Conservation (phyloP, 1,139 yeast genomes). For the Barnettozyma hawaiiensis region DNA sequence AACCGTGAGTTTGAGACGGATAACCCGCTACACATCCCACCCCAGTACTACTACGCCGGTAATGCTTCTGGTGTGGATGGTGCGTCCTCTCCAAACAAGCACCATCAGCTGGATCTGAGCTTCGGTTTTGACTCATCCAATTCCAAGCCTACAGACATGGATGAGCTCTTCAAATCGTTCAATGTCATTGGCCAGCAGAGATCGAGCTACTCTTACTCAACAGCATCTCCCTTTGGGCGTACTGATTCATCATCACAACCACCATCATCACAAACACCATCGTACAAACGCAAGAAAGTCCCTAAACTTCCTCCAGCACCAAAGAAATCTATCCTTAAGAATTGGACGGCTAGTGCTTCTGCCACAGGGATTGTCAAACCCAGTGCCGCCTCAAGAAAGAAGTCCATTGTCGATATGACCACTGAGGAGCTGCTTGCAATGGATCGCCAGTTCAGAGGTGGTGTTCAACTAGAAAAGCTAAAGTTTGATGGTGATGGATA, state of each 20-base stretch:
- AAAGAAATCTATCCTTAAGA: slow-evolving; percentile 27
- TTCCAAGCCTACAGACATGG: slow-evolving; percentile 12
- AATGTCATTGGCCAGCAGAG: slow-evolving; percentile 7
- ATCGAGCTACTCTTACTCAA: neutral
- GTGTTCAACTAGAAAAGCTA: slow-evolving; percentile 28
- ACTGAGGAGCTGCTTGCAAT: slow-evolving; percentile 56
- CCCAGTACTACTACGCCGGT: slow-evolving; percentile 15
- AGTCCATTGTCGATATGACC: slow-evolving; percentile 58
- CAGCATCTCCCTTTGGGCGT: slow-evolving; percentile 3
- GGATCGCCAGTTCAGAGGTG: slow-evolving; percentile 47
- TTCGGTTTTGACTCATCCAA: slow-evolving; percentile 19
- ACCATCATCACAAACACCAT: too few species aligned
- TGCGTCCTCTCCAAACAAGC: neutral
- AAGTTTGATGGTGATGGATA: slow-evolving; percentile 24
- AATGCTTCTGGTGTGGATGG: neutral
- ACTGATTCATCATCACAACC: too few species aligned
- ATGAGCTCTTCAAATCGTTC: slow-evolving; percentile 17
- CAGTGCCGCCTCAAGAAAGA: slow-evolving; percentile 33
- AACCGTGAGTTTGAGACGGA: slow-evolving; percentile 15
- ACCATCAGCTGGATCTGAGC: slow-evolving; percentile 13
- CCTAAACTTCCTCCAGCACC: slow-evolving; percentile 34
- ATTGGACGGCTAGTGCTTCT: slow-evolving; percentile 8
- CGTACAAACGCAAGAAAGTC: slow-evolving; percentile 12
- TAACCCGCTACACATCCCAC: slow-evolving; percentile 23
- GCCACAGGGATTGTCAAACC: neutral